phyloP scores from a whole-genome alignment of 495 filamentous ascomycete species.

The Aspergillus ellipticus region DNA sequence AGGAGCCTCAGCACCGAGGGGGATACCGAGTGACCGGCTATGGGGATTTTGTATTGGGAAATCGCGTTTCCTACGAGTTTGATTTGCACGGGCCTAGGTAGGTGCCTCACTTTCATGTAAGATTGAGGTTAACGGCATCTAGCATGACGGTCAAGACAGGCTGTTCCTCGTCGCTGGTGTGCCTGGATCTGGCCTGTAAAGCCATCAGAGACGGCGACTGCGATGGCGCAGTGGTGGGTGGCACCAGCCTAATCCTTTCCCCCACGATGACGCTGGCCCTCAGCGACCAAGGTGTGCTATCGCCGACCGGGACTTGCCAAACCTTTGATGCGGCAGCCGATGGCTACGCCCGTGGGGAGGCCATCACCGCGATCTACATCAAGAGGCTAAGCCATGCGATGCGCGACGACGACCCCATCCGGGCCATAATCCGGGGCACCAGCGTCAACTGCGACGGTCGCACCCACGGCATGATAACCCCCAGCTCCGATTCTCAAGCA shows the following conservation, averaged over 20 bases:
- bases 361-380: constrained; percentile 30
- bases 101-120: constrained; percentile 9
- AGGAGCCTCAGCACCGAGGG: constrained; percentile 22
- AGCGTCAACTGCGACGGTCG: constrained; percentile 31
- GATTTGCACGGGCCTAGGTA: constrained; percentile 27
- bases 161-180: constrained; percentile 31
- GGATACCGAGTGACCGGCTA: constrained; percentile 19
- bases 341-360: constrained; percentile 63
- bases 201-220: constrained; percentile 35
- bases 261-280: constrained; percentile 30
- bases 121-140: constrained; percentile 19
- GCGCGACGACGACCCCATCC: constrained; percentile 36
- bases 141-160: constrained; percentile 30
- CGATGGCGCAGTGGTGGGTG: constrained; percentile 34
- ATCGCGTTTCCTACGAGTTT: constrained; percentile 33
- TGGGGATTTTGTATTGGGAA: constrained; percentile 32
- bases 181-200: constrained; percentile 25
- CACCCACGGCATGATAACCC: constrained; percentile 21
- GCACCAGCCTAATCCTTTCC: constrained; percentile 34
- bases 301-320: constrained; percentile 35
- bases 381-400: constrained; percentile 28
- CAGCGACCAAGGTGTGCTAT: constrained; percentile 26
- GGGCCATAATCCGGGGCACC: constrained; percentile 35
- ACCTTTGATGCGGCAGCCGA: constrained; percentile 59
- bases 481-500: constrained; percentile 27